Evolutionary conservation across 352 stramenopile genomes (phyloP), one percentile per base, ranked within the genome.

Genomic region (Globisporangium paroecandrum): DNA sequence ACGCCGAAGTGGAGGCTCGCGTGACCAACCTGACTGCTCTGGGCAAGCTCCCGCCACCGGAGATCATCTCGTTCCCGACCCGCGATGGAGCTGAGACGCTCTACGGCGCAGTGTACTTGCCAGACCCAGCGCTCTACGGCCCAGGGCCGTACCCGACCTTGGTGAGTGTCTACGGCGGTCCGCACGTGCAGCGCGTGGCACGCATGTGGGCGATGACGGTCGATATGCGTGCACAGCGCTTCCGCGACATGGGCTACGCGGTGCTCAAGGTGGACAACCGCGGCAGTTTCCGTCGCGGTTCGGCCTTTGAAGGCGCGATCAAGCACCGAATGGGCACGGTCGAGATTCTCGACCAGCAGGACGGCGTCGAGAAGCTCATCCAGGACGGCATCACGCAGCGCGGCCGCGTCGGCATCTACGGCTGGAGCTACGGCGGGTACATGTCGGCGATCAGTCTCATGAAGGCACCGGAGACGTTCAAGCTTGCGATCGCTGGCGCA

Each of bases 391-490:
- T 98, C 36, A 97, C 91, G 51, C 89, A 98, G 72, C 69, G 88
- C 13, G 89, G 82, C 9, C 71, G 90, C 66, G 87, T 97, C 62
- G 87, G 97, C 77, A 98, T 99, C 71, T 99, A 98, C 75, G 97
- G 97, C 56, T 99, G 97, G 97, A 98, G 91, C 68, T 99, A 99
- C 82, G 97, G 97, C 60, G 97, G 97, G 15, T 99, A 99, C 82
- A 96, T 99, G 87, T 90, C 93, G 60, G 89, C 94, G 57, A 99
- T 99, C 84, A 97, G 92, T 69, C 83, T 99, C 38, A 96, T 97
- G 80, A 97, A 98, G 71, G 93, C 94, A 20, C 95, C 96, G 5
- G 89, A 98, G 75, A 93, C 97, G 10, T 99, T 99, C 77, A 95
- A 97, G 69, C 89, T 97, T 41, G 97, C 94, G 25, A 97, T 99